A percentile compares a stretch with the other conserved stretches of the same genome.
These are phyloP conservation scores for Byssothecium circinans DNA, from an alignment of 2,329 filamentous ascomycete species.

Conservation along the genomic window DNA sequence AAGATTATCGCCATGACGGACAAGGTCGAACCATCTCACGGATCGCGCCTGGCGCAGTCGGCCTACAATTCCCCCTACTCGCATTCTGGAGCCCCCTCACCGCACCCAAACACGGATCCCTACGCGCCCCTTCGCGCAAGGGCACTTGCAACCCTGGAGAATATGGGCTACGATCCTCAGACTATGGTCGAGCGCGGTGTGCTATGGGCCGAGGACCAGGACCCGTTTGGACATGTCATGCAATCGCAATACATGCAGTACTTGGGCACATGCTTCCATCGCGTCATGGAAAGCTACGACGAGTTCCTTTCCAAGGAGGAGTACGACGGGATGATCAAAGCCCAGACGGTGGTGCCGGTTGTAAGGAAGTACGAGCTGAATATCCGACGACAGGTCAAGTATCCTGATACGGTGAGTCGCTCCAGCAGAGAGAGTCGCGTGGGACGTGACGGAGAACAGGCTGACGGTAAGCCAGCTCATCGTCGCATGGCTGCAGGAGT, in stretches of 20 bases:
- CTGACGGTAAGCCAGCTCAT: constrained; percentile 16
- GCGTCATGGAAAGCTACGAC: constrained; percentile 21
- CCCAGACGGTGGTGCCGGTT: constrained; percentile 14
- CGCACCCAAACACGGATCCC: constrained; percentile 16
- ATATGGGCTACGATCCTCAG: constrained; percentile 20
- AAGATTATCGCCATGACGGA: too few species aligned
- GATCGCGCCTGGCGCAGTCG: too few species aligned
- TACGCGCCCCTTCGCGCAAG: constrained; percentile 13
- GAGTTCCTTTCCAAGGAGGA: constrained; percentile 15
- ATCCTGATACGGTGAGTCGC: constrained; percentile 21
- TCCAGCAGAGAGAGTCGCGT: too few species aligned
- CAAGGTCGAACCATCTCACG: too few species aligned
- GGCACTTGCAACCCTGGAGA: constrained; percentile 14
- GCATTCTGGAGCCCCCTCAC: too few species aligned
- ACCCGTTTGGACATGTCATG: constrained; percentile 22
- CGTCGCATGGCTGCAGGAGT: constrained; percentile 13
- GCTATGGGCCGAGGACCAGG: constrained; percentile 22
- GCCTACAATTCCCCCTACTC: too few species aligned
- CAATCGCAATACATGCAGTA: too few species aligned
- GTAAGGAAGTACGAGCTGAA: constrained; percentile 18
- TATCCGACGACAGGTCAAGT: constrained; percentile 17
- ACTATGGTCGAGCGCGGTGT: constrained; percentile 23
- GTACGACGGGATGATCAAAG: constrained; percentile 17
- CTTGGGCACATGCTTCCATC: constrained; percentile 13
- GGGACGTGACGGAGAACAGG: too few species aligned